These are phyloP conservation scores for Aspergillus piperis DNA, from an alignment of 2,329 filamentous ascomycete genomes.

Conservation along the genomic window DNA sequence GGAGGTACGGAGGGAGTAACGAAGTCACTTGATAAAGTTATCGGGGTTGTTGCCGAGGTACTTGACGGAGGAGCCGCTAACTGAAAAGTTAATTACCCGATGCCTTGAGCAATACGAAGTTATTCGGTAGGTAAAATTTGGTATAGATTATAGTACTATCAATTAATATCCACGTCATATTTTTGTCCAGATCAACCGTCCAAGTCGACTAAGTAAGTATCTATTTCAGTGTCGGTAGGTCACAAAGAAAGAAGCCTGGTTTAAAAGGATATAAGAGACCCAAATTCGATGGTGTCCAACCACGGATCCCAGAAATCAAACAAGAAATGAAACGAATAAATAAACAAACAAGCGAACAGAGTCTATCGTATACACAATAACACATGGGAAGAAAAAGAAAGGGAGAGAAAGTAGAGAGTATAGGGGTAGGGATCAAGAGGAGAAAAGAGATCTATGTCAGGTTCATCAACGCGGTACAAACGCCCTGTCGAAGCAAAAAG, in stretches of 20 bases:
- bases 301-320: not conserved
- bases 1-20: too few relatives aligned
- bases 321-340: not conserved
- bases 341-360: constrained; percentile 8
- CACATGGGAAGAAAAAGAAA: constrained; percentile 15
- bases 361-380: constrained; percentile 26
- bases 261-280: not conserved
- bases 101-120: too few relatives aligned
- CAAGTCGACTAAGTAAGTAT: not conserved
- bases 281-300: not conserved
- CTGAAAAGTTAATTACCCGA: too few relatives aligned
- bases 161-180: not conserved
- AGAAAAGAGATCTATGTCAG: constrained; percentile 7
- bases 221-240: constrained; percentile 1
- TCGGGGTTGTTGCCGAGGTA: too few relatives aligned
- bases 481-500: constrained; percentile 7
- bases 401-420: constrained; percentile 18
- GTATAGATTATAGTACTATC: not conserved
- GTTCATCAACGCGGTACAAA: constrained; percentile 4
- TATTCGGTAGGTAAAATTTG: too few relatives aligned
- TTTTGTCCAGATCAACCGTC: constrained; percentile 5
- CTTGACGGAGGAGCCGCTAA: too few relatives aligned
- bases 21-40: too few relatives aligned
- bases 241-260: constrained; percentile 1
- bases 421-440: constrained; percentile 12